Evolutionary conservation across 2,329 filamentous ascomycete genomes (phyloP).

Genomic region (Gyromitra esculenta): DNA sequence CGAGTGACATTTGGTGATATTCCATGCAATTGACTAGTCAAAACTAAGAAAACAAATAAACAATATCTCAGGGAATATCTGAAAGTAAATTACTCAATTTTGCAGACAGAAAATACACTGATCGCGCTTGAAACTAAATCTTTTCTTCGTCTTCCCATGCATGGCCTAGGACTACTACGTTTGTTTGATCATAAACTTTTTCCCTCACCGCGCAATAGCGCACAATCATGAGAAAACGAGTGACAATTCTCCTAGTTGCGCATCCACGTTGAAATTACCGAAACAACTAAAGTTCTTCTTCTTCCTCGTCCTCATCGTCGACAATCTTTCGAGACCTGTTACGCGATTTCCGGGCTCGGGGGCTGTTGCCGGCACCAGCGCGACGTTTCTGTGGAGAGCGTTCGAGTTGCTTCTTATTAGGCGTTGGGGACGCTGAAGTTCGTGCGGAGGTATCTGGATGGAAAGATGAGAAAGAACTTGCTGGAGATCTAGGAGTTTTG

Average conservation of each 20-base stretch:
- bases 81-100: not conserved
- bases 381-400: constrained; percentile 16
- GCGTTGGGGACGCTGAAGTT: constrained; percentile 9
- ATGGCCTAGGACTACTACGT: too few species aligned
- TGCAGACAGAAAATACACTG: too few species aligned
- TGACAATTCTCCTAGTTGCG: too few species aligned
- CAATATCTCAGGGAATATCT: not conserved
- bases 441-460: not conserved
- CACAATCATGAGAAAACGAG: too few species aligned
- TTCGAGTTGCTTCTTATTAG: constrained; percentile 1
- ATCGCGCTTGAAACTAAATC: too few species aligned
- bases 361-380: not conserved
- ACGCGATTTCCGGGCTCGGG: constrained; percentile 8
- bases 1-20: constrained; percentile 26
- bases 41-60: not conserved
- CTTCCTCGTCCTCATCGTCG: constrained; percentile 1
- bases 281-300: not conserved
- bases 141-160: too few species aligned
- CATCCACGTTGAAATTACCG: not conserved
- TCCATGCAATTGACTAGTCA: not conserved
- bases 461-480: constrained; percentile 15
- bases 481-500: constrained; percentile 4
- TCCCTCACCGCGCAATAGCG: too few species aligned
- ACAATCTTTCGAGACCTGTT: constrained; percentile 16
- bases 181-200: too few species aligned